These are phyloP conservation scores for Kwoniella botswanensis DNA, from an alignment of 768 basidiomycete genomes.

Conservation along the genomic window DNA sequence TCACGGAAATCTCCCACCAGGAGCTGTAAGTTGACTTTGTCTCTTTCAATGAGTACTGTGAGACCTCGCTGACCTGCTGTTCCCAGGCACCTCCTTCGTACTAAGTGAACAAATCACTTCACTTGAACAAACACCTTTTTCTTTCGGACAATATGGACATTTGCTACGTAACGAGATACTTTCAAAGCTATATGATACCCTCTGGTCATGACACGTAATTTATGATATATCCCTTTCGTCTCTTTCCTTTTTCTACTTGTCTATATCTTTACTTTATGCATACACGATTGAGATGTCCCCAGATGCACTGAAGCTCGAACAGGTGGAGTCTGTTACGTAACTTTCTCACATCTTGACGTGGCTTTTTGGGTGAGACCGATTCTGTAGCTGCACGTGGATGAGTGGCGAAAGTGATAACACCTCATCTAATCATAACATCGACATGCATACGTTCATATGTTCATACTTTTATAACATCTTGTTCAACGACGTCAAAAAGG, in stretches of 20 bases:
- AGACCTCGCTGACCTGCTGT: slow-evolving; percentile 1
- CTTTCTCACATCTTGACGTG: too few species aligned
- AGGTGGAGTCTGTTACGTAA: too few species aligned
- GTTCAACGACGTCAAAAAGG: too few species aligned
- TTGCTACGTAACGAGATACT: slow-evolving; percentile 14
- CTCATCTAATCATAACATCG: too few species aligned
- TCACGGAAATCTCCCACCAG: slow-evolving; percentile 46
- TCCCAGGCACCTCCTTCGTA: slow-evolving; percentile 19
- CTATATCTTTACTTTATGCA: slow-evolving; percentile 8
- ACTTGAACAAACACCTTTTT: too few species aligned
- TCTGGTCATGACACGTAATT: slow-evolving; percentile 10
- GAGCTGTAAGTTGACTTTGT: slow-evolving; percentile 48
- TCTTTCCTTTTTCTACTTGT: not conserved
- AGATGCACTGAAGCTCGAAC: not conserved
- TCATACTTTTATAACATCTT: too few species aligned
- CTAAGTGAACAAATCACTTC: not conserved
- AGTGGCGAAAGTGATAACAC: too few species aligned
- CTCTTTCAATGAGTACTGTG: not conserved
- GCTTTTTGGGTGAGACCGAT: too few species aligned
- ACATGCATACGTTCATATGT: too few species aligned
- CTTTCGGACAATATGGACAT: slow-evolving; percentile 16
- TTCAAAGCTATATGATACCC: not conserved
- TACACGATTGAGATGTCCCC: slow-evolving; percentile 18
- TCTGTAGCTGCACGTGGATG: too few species aligned
- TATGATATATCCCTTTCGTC: not conserved